Evolutionary conservation across 495 filamentous ascomycete species (phyloP).

Genomic region (Xylona heveae): DNA sequence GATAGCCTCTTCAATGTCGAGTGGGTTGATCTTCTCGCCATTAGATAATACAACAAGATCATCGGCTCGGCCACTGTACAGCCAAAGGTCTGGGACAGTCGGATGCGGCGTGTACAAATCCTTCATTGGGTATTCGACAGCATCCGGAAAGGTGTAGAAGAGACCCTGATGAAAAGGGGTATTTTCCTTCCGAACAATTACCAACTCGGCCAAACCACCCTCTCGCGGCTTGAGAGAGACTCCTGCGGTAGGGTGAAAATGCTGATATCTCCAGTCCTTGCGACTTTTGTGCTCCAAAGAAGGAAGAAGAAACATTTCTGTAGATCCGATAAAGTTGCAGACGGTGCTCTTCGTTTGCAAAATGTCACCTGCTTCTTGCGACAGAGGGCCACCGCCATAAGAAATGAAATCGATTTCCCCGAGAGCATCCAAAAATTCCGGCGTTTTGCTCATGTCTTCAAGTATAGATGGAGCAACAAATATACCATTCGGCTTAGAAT

Average conservation of each 20-base stretch:
- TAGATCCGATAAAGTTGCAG: too few species aligned
- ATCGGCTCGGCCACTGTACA: constrained; percentile 1
- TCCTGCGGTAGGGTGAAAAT: background rate
- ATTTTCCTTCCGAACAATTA: background rate
- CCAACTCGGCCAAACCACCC: background rate
- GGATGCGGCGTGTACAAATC: constrained; percentile 1
- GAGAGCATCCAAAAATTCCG: too few species aligned
- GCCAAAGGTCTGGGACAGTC: background rate
- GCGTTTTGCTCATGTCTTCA: too few species aligned
- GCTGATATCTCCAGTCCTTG: background rate
- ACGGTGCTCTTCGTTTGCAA: too few species aligned
- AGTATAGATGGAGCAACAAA: too few species aligned
- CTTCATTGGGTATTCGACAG: background rate
- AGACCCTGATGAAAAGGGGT: background rate
- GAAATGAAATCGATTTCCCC: too few species aligned
- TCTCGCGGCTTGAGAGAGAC: background rate
- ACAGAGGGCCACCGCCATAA: too few species aligned
- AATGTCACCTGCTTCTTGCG: too few species aligned
- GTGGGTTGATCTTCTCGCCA: constrained; percentile 7
- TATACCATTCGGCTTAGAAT: too few species aligned
- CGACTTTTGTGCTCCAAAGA: too few species aligned
- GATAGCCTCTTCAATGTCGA: constrained; percentile 4
- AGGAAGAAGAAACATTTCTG: too few species aligned
- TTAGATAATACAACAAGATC: constrained; percentile 12
- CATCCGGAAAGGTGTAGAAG: constrained; percentile 1